These are phyloP conservation scores for Myochromella boudieri DNA, from an alignment of 768 basidiomycete genomes.

Conservation along the genomic window DNA sequence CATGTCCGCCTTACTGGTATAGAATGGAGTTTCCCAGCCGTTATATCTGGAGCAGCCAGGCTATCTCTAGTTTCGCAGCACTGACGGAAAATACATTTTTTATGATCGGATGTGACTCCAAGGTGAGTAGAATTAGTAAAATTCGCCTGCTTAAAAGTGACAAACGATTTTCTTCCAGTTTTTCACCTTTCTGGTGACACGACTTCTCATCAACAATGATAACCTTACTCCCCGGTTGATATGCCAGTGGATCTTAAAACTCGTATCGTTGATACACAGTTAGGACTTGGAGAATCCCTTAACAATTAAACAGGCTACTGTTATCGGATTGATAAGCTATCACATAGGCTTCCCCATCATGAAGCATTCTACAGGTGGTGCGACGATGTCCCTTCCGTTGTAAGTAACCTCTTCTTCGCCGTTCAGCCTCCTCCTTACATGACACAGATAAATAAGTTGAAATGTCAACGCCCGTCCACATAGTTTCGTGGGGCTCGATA, in stretches of 20 bases:
- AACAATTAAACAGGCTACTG: constrained; percentile 21
- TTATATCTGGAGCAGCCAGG: too few species aligned
- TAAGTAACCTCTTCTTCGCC: constrained; percentile 1
- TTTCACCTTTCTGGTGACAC: constrained; percentile 23
- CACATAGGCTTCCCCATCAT: constrained; percentile 21
- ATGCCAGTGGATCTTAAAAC: constrained; percentile 25
- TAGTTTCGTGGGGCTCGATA: constrained; percentile 29
- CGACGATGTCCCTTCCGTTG: constrained; percentile 14
- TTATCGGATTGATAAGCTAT: constrained; percentile 23
- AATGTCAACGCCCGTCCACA: constrained; percentile 27
- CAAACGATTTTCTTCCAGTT: constrained; percentile 19
- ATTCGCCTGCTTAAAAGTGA: not conserved
- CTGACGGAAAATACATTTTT: constrained; percentile 20
- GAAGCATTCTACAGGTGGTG: constrained; percentile 13
- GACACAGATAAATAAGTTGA: constrained; percentile 20
- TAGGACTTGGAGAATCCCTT: constrained; percentile 25
- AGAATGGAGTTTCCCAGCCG: too few species aligned
- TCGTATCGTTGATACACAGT: constrained; percentile 23
- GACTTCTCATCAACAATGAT: constrained; percentile 25
- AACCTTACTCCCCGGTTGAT: constrained; percentile 20
- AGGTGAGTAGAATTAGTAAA: too few species aligned
- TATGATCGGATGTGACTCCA: not conserved
- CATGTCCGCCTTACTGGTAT: too few species aligned
- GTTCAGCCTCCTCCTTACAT: not conserved
- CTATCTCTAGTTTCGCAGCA: too few species aligned